A percentile compares a stretch with the other conserved stretches of the same genome.
These are phyloP conservation scores for Wickerhamiella dianesei DNA, from an alignment of 805 yeast genomes.

Conservation along the genomic window DNA sequence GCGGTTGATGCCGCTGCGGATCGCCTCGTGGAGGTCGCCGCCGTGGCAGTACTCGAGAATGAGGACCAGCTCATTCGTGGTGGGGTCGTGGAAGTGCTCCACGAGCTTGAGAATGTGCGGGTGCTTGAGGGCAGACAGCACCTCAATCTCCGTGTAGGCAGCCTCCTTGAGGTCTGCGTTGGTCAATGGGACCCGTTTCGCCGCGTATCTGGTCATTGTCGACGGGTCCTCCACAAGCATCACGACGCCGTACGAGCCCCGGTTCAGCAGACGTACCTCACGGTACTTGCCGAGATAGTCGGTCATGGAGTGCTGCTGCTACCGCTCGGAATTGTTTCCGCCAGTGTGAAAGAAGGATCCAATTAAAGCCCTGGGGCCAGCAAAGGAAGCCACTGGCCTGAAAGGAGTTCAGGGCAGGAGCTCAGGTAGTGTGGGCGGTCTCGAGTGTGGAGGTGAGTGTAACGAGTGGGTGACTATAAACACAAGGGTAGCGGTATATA, in stretches of 20 bases:
- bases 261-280: slow-evolving; percentile 51
- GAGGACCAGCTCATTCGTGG: slow-evolving; percentile 37
- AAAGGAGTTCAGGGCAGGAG: too few relatives aligned
- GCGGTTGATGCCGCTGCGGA: slow-evolving; percentile 31
- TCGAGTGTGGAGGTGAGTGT: too few relatives aligned
- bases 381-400: too few relatives aligned
- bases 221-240: slow-evolving; percentile 63
- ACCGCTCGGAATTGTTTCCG: neutral
- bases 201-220: slow-evolving; percentile 52
- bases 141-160: slow-evolving; percentile 30
- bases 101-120: slow-evolving; percentile 67
- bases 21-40: slow-evolving; percentile 77
- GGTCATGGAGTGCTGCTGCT: neutral
- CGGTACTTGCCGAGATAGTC: slow-evolving; percentile 29
- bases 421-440: too few relatives aligned
- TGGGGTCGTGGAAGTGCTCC: slow-evolving; percentile 44
- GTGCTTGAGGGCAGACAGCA: slow-evolving; percentile 63
- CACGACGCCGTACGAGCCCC: slow-evolving; percentile 89
- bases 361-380: too few relatives aligned
- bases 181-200: slow-evolving; percentile 47
- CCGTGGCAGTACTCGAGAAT: slow-evolving; percentile 77
- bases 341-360: too few relatives aligned
- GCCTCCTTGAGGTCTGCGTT: slow-evolving; percentile 8
- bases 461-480: too few relatives aligned
- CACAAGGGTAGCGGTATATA: too few relatives aligned